Conservation (phyloP, 805 yeast species). For the Komagataella populi region DNA sequence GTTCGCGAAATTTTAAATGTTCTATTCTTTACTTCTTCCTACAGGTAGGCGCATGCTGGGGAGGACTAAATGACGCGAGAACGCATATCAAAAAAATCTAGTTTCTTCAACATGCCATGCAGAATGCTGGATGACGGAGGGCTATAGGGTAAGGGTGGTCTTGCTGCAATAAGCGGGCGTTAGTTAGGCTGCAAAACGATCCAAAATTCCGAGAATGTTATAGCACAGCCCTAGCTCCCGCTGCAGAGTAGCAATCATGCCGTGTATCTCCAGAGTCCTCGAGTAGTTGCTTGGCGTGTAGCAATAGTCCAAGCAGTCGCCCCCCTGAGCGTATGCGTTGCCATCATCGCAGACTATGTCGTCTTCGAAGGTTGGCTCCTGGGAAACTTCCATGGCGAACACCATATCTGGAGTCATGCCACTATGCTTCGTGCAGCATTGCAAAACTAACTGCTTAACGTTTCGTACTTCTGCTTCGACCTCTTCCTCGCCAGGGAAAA, state of each 20-base stretch:
- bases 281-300: background rate
- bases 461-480: background rate
- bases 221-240: background rate
- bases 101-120: background rate
- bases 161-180: background rate
- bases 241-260: background rate
- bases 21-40: background rate
- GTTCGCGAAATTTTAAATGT: background rate
- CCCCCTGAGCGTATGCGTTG: background rate
- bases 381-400: background rate
- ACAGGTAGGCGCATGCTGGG: background rate
- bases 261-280: background rate
- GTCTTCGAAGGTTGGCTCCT: background rate
- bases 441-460: background rate
- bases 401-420: background rate
- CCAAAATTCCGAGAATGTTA: background rate
- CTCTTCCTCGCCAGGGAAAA: background rate
- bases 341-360: background rate
- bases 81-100: background rate
- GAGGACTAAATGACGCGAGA: background rate
- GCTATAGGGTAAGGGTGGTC: background rate
- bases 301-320: background rate
- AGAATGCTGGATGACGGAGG: background rate
- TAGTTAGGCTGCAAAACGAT: background rate
- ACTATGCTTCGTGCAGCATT: background rate